Evolutionary conservation across 371 early-diverging fungal genomes (phyloP).

Genomic region (Apophysomyces trapeziformis): DNA sequence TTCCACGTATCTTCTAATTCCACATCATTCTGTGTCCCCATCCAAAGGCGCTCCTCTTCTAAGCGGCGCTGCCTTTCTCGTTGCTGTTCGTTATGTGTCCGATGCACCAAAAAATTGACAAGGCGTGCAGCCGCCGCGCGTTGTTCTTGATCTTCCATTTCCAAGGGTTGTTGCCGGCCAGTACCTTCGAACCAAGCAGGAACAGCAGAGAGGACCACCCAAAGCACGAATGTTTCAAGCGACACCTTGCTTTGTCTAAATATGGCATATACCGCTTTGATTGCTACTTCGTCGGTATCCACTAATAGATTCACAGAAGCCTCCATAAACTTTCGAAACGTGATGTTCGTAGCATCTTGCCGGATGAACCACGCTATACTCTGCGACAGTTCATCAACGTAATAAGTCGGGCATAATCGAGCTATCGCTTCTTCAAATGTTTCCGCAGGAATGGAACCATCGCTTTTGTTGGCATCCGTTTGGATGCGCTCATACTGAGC

Average conservation of each 20-base stretch:
- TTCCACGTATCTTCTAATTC: conserved; percentile 23
- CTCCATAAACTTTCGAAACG: conserved; percentile 6
- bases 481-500: conserved; percentile 13
- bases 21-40: conserved; percentile 12
- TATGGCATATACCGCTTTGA: conserved; percentile 16
- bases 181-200: conserved; percentile 40
- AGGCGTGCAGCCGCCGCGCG: conserved; percentile 12
- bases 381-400: not conserved
- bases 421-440: not conserved
- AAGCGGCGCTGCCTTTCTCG: conserved; percentile 14
- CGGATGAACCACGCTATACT: conserved; percentile 7
- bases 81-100: conserved; percentile 17
- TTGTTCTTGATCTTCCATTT: conserved; percentile 9
- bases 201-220: conserved; percentile 26
- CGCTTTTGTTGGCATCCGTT: not conserved
- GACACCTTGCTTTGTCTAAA: conserved; percentile 21
- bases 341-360: conserved; percentile 2
- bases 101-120: conserved; percentile 23
- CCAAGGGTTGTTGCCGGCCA: conserved; percentile 6
- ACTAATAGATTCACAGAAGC: conserved; percentile 1
- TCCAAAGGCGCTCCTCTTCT: conserved; percentile 25
- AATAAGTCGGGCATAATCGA: not conserved
- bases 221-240: conserved; percentile 28
- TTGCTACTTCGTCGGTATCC: not conserved
- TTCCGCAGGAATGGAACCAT: not conserved